Percentiles rank a stretch among this genome's conserved stretches.
phyloP scores from a whole-genome alignment of 2,329 filamentous ascomycete species.

The Cladosporium sp. region DNA sequence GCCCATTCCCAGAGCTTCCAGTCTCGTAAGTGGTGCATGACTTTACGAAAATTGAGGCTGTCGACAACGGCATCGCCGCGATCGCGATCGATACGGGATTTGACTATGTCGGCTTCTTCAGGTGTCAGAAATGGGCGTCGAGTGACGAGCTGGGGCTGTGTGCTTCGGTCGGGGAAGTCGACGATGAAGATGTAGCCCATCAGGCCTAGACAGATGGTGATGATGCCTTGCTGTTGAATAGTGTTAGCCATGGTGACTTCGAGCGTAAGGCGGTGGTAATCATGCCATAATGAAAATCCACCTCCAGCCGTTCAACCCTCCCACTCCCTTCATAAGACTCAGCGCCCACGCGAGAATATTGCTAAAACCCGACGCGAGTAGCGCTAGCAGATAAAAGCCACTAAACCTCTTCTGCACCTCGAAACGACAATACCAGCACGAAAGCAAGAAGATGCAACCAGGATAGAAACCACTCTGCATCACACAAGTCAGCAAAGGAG shows the following conservation, averaged over 20 bases:
- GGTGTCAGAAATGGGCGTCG: slow-evolving; percentile 19
- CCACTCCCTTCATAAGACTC: slow-evolving; percentile 43
- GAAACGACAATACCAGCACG: slow-evolving; percentile 46
- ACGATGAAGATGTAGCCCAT: slow-evolving; percentile 11
- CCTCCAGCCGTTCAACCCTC: slow-evolving; percentile 34
- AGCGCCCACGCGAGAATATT: slow-evolving; percentile 41
- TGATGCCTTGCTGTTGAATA: slow-evolving; percentile 17
- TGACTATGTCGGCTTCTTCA: slow-evolving; percentile 11
- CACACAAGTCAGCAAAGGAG: neutral
- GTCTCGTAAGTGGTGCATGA: slow-evolving; percentile 44
- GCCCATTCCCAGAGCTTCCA: slow-evolving; percentile 53
- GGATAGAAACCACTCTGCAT: slow-evolving; percentile 42
- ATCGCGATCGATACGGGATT: slow-evolving; percentile 14
- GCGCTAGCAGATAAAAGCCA: slow-evolving; percentile 49
- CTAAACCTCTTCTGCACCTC: slow-evolving; percentile 20
- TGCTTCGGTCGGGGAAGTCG: slow-evolving; percentile 20
- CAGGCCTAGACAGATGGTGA: slow-evolving; percentile 12
- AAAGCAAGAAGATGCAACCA: slow-evolving; percentile 62
- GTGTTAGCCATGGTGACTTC: neutral
- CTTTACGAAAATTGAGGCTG: slow-evolving; percentile 33
- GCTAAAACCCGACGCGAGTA: slow-evolving; percentile 44
- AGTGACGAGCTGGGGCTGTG: slow-evolving; percentile 17
- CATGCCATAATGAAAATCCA: slow-evolving; percentile 43
- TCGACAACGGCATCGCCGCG: slow-evolving; percentile 12
- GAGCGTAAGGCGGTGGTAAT: neutral